Evolutionary conservation across 306 rosid genomes (phyloP).

Genomic region (Gillenia trifoliata): DNA sequence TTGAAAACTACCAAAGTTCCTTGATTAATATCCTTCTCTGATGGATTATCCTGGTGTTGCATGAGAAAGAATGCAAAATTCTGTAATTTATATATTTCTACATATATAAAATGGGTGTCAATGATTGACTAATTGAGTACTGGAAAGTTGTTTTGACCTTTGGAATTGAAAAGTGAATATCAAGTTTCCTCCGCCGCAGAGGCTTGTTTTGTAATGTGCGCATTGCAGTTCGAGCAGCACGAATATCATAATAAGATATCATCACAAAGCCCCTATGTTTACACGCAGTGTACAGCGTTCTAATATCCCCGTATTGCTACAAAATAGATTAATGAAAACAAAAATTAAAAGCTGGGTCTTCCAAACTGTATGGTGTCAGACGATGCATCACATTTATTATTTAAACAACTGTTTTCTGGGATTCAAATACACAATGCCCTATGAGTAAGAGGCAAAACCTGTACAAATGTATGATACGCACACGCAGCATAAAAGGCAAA

Average conservation of each 20-base stretch:
- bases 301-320: slow-evolving; percentile 88
- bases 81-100: not conserved
- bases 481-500: not conserved
- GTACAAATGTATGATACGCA: not conserved
- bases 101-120: slow-evolving; percentile 1
- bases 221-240: slow-evolving; percentile 95
- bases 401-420: not conserved
- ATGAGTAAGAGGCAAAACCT: not conserved
- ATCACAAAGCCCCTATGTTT: slow-evolving; percentile 95
- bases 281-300: slow-evolving; percentile 91
- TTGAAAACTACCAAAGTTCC: slow-evolving; percentile 95
- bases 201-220: slow-evolving; percentile 89
- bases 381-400: not conserved
- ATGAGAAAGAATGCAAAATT: slow-evolving; percentile 13
- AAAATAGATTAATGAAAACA: slow-evolving; percentile 8
- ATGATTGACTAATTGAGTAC: slow-evolving; percentile 5
- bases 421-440: not conserved
- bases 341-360: not conserved
- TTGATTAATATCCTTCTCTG: slow-evolving; percentile 89
- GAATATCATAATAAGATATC: slow-evolving; percentile 93
- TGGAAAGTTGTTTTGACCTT: slow-evolving; percentile 48
- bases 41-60: slow-evolving; percentile 69
- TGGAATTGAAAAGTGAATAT: slow-evolving; percentile 93
- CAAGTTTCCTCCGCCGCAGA: slow-evolving; percentile 84
- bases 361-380: not conserved